Evolutionary conservation across 768 basidiomycete species (phyloP), one percentile per base, ranked within the genome.

Genomic region (Sistotremastrum niveocremeum): DNA sequence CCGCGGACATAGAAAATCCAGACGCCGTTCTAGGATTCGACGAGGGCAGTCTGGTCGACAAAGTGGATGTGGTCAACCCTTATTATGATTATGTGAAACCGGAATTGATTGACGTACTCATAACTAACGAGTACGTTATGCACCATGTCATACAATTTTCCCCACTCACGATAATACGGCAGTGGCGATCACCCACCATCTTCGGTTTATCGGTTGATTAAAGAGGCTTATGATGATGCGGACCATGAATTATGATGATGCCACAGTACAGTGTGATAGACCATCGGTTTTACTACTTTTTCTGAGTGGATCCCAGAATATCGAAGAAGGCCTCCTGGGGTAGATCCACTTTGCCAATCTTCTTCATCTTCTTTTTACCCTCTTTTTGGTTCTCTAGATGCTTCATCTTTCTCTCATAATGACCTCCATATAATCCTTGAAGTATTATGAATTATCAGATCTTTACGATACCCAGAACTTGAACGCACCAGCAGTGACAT

Each of bases 161-260:
- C 12, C 32, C 32, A 10, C 48, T 46, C 6, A 28, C 30, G 3
- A 11, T 34, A 37, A 37, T 10, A 42, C 45, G 41, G 34, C 52
- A 97, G 93, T 53, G 94, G 94, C 20, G 94, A 95, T 60, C 93
- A 97, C 60, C 88, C 93, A 28, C 91, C 94, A 12, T 87, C 91
- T 11, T 89, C 91, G 45, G 83, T 97, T 55, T 89, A 91, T 58
- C 71, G 89, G 81, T 76, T 95, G 37, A 76, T 95, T 63, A 91
- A 93, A 59, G 93, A 95, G 62, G 81, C 87, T 29, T 95, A 95
- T 51, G 91, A 94, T 56, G 93, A 95, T 56, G 90, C 91, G 61
- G 93, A 95, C 59, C 79, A 80, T 49, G 84, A 88, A 55, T 64
- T 94, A 46, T 85, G 66, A 59, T 1, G 61, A 20, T 62, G 60